Base-by-base conservation (phyloP, 805 yeast genomes). In the Metschnikowia similis region DNA sequence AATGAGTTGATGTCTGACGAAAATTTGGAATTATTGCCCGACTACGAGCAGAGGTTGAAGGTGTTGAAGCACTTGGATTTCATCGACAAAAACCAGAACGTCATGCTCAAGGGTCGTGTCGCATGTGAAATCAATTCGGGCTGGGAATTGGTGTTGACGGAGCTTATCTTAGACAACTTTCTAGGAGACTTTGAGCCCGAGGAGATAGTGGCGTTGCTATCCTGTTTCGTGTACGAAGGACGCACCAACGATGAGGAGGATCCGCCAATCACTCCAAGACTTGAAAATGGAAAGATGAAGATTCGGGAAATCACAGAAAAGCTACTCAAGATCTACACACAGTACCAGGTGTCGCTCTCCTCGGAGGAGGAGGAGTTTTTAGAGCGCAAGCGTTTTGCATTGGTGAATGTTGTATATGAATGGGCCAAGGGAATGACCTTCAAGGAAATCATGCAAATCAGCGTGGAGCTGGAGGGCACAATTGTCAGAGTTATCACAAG, bases 371-470 rank as follows among this genome's bases (percentile, higher is more conserved):
- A 84, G 45, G 87, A 85, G 52, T 94, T 92, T 61, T 70, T 85
- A 56, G 95, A 89, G 49, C 79, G 85, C 55, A 85, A 89, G 59
- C 75, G 98, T 57, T 94, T 94, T 67, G 96, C 92, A 0, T 75
- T 94, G 61, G 87, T 89, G 68, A 92, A 90, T 64, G 96, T 89
- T 10, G 96, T 92, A 4, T 94, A 92, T 65, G 97, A 94, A 69
- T 94, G 99, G 99, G 97, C 98, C 1, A 77, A 95, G 56, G 99
- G 99, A 2, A 78, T 73, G 85, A 79, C 95, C 0, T 94, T 94
- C 72, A 85, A 86, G 56, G 95, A 89, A 50, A 92, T 94, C 56
- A 94, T 91, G 85, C 85, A 82, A 52, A 77, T 89, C 55, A 88
- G 96, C 50, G 84, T 83, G 16, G 96, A 91, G 60, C 91, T 89